phyloP scores from a whole-genome alignment of 495 filamentous ascomycete genomes.

The Penicillium odoratum region DNA sequence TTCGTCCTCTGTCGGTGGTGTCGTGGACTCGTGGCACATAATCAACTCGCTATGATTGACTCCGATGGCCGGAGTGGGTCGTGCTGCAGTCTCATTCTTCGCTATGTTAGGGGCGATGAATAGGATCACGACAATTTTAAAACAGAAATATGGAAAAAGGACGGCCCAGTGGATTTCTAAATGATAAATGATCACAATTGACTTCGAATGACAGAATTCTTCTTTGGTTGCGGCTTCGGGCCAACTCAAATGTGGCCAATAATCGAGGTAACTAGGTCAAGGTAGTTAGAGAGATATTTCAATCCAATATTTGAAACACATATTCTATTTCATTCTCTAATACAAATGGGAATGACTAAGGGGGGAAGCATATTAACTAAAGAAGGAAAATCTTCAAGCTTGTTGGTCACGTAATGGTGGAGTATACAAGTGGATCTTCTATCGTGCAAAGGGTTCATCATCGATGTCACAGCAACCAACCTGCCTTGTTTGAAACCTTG shows the following conservation, averaged over 20 bases:
- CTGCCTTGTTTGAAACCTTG: conserved; percentile 21
- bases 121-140: background rate
- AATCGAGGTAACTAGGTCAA: too few relatives aligned
- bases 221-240: too few relatives aligned
- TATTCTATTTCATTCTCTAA: background rate
- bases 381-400: background rate
- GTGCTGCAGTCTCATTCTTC: background rate
- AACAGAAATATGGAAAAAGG: background rate
- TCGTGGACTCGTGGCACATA: too few relatives aligned
- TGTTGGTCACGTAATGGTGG: conserved; percentile 2
- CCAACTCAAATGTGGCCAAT: too few relatives aligned
- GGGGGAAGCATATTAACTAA: background rate
- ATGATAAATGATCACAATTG: background rate
- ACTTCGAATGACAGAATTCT: background rate
- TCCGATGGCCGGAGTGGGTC: conserved; percentile 24
- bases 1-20: background rate
- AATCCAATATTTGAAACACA: too few relatives aligned
- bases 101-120: background rate
- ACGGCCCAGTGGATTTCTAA: too few relatives aligned
- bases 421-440: conserved; percentile 17
- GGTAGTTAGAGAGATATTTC: too few relatives aligned
- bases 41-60: conserved; percentile 1
- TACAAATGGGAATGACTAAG: background rate
- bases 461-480: conserved; percentile 20
- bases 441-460: conserved; percentile 6